Evolutionary conservation across 306 rosid species (phyloP).

Genomic region (Fagus crenata): DNA sequence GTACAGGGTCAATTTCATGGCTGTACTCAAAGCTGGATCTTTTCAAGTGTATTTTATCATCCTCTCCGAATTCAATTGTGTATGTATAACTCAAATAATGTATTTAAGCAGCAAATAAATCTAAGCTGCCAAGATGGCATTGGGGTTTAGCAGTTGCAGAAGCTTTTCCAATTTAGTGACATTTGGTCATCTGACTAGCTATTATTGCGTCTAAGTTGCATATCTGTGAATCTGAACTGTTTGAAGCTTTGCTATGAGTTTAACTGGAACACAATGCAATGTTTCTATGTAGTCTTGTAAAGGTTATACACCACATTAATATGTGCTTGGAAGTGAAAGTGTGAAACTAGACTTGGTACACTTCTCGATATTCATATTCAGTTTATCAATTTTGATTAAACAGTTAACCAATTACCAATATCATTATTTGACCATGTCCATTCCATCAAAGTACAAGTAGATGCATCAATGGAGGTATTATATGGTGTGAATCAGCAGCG

Average conservation of each 20-base stretch:
- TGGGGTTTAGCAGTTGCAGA: background rate
- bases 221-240: background rate
- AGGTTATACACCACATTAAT: background rate
- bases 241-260: background rate
- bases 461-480: background rate
- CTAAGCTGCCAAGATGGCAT: background rate
- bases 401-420: background rate
- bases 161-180: background rate
- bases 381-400: background rate
- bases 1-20: background rate
- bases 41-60: background rate
- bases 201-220: background rate
- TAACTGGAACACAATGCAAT: background rate
- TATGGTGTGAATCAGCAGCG: background rate
- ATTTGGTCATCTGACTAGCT: background rate
- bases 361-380: background rate
- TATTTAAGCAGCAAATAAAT: background rate
- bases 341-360: background rate
- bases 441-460: background rate
- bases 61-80: background rate
- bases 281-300: background rate
- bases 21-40: background rate
- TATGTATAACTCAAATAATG: background rate
- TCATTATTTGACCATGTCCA: background rate
- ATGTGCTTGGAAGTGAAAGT: background rate